These are phyloP conservation scores for Anthostomella pinea DNA, from an alignment of 2,329 filamentous ascomycete genomes.

Conservation along the genomic window DNA sequence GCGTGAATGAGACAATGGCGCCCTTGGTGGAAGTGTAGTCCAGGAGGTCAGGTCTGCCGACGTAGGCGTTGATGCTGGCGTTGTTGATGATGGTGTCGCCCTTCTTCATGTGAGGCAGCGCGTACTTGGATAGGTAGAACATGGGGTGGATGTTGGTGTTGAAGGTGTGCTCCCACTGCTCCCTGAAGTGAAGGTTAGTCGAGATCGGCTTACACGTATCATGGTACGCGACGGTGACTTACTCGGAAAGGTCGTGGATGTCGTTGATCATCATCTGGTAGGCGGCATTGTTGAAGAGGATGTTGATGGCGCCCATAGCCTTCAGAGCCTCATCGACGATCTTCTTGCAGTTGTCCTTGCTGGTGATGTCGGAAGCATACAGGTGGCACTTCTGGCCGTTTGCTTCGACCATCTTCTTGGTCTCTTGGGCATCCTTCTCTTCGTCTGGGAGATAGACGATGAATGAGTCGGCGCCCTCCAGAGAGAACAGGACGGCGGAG, in stretches of 20 bases:
- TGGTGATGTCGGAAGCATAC: constrained; percentile 61
- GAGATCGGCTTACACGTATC: not conserved
- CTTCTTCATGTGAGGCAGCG: constrained; percentile 69
- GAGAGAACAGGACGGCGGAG: constrained; percentile 72
- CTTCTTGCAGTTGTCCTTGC: constrained; percentile 65
- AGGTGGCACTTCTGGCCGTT: constrained; percentile 65
- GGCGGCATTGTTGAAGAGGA: constrained; percentile 72
- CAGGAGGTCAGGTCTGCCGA: constrained; percentile 74
- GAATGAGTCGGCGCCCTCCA: constrained; percentile 73
- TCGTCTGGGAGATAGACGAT: constrained; percentile 76
- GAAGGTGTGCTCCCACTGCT: constrained; percentile 79
- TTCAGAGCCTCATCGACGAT: constrained; percentile 65
- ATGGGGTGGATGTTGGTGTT: constrained; percentile 79
- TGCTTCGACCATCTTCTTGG: constrained; percentile 66
- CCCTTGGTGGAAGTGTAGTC: constrained; percentile 82
- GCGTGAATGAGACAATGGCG: constrained; percentile 76
- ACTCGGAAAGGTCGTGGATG: constrained; percentile 70
- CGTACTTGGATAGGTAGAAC: constrained; percentile 79
- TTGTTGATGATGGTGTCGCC: constrained; percentile 83
- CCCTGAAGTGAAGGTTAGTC: constrained; percentile 39
- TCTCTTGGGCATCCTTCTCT: constrained; percentile 72
- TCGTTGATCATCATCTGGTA: constrained; percentile 72
- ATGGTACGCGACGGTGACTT: constrained; percentile 31
- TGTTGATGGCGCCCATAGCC: constrained; percentile 67
- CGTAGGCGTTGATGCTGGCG: constrained; percentile 78